phyloP scores from a whole-genome alignment of 2,329 filamentous ascomycete genomes.

The Pseudocercospora cruenta region DNA sequence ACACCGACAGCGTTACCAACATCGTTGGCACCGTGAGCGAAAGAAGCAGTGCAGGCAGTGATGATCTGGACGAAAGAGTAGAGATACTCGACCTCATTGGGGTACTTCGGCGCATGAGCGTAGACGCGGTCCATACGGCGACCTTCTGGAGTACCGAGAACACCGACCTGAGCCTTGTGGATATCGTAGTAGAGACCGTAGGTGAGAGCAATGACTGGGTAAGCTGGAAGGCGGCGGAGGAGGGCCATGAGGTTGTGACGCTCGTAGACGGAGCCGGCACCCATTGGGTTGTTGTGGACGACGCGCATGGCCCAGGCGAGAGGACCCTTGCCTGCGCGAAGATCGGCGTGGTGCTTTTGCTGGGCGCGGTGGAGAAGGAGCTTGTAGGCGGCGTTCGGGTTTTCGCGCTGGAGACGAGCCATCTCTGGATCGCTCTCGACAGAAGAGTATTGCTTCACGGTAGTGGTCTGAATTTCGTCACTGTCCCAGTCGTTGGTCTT shows the following conservation, averaged over 20 bases:
- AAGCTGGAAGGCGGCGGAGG: conserved; percentile 14
- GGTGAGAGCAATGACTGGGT: conserved; percentile 14
- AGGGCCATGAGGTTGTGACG: conserved; percentile 18
- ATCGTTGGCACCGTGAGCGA: conserved; percentile 69
- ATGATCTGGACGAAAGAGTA: conserved; percentile 68
- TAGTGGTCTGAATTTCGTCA: conserved; percentile 1
- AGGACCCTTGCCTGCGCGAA: conserved; percentile 15
- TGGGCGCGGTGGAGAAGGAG: conserved; percentile 11
- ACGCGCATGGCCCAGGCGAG: conserved; percentile 17
- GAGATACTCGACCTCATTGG: conserved; percentile 63
- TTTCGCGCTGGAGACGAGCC: conserved; percentile 5
- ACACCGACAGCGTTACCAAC: conserved; percentile 63
- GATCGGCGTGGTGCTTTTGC: conserved; percentile 15
- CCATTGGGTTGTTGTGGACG: conserved; percentile 16
- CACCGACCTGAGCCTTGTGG: conserved; percentile 39
- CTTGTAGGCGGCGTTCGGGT: conserved; percentile 14
- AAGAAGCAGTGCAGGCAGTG: conserved; percentile 70
- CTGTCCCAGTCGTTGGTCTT: conserved; percentile 3
- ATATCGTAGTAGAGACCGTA: conserved; percentile 40
- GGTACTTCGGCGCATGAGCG: conserved; percentile 61
- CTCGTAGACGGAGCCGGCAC: conserved; percentile 19
- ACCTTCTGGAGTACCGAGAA: conserved; percentile 22
- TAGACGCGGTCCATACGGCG: conserved; percentile 54
- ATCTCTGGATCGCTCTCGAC: background rate
- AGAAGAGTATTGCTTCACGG: background rate